A percentile compares a stretch with the other conserved stretches of the same genome.
Conservation (phyloP, 345 rosid genomes). For the Corymbia maculata region DNA sequence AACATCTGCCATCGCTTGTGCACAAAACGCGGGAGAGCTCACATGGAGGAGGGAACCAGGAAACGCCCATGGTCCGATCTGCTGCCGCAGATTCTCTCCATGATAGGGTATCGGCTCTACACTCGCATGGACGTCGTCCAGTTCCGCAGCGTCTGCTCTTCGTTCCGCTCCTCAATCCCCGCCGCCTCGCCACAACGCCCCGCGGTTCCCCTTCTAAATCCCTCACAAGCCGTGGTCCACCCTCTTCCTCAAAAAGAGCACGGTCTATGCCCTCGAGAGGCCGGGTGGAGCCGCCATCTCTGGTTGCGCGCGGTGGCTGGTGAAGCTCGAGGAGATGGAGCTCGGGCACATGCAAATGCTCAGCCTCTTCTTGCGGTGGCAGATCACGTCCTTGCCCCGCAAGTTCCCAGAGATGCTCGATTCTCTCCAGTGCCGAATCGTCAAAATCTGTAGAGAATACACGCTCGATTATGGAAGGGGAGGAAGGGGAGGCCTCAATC, state of each 20-base stretch:
- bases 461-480: background rate
- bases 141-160: background rate
- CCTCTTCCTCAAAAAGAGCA: too few relatives aligned
- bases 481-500: background rate
- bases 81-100: background rate
- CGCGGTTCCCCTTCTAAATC: background rate
- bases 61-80: background rate
- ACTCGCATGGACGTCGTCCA: background rate
- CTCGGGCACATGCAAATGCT: background rate
- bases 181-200: rapidly evolving
- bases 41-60: background rate
- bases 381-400: background rate
- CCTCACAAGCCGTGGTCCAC: background rate
- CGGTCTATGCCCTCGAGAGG: background rate
- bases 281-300: background rate
- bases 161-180: background rate
- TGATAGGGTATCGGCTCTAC: background rate
- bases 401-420: background rate
- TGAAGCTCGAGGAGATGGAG: background rate
- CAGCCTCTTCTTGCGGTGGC: background rate
- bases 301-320: rapidly evolving
- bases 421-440: background rate
- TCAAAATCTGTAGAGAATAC: background rate
- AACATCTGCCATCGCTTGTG: background rate
- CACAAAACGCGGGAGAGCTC: background rate